A percentile compares a stretch with the other conserved stretches of the same genome.
phyloP scores from a whole-genome alignment of 208 protist genomes.

The Wallacemonas sp. region DNA sequence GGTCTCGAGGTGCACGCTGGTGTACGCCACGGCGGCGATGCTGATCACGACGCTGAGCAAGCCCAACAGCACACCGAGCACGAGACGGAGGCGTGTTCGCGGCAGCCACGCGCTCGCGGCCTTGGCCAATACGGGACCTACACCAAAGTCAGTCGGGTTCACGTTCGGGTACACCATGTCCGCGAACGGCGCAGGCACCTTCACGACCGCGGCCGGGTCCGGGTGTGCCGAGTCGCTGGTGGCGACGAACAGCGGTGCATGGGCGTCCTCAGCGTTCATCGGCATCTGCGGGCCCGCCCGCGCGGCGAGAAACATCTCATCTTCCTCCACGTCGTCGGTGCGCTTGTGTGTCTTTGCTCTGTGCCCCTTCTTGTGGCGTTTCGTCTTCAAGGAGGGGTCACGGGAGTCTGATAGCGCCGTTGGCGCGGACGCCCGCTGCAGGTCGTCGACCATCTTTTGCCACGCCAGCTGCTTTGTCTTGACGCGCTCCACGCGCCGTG shows the following conservation, averaged over 20 bases:
- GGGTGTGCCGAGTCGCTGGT: not conserved
- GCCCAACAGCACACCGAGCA: constrained; percentile 40
- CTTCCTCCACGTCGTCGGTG: not conserved
- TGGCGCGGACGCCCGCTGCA: not conserved
- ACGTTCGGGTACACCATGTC: constrained; percentile 69
- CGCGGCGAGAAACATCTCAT: not conserved
- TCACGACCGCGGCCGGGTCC: not conserved
- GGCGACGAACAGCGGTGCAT: not conserved
- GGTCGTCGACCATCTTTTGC: constrained; percentile 1
- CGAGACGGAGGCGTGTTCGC: constrained; percentile 38
- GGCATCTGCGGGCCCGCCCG: not conserved
- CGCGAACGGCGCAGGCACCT: constrained; percentile 36
- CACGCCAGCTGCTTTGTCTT: constrained; percentile 11
- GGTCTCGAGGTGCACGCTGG: constrained; percentile 19
- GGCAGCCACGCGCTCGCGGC: constrained; percentile 35
- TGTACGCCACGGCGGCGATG: constrained; percentile 45
- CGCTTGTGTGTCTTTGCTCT: not conserved
- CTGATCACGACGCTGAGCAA: constrained; percentile 42
- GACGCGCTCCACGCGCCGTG: constrained; percentile 9
- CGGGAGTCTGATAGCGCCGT: too few species aligned
- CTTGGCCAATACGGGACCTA: constrained; percentile 42
- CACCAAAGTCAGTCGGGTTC: constrained; percentile 48
- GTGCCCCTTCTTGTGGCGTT: not conserved
- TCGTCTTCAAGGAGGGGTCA: too few species aligned
- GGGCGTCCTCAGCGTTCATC: not conserved